A percentile compares a stretch with the other conserved stretches of the same genome.
These are phyloP conservation scores for Gloeostereum incarnatum DNA, from an alignment of 768 basidiomycete genomes.

Conservation along the genomic window DNA sequence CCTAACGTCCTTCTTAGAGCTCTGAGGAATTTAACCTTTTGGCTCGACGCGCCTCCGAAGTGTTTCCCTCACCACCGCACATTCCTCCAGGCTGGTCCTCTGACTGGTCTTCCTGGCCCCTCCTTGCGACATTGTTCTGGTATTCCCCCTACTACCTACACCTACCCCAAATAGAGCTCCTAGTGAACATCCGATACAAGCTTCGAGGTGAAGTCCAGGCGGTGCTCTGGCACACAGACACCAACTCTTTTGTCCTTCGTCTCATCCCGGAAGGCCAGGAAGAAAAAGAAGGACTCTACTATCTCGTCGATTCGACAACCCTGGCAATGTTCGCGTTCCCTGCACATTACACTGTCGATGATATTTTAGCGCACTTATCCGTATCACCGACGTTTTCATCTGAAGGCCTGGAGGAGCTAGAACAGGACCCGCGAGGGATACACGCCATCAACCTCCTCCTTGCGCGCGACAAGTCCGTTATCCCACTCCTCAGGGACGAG, in stretches of 20 bases:
- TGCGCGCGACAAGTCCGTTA: constrained; percentile 19
- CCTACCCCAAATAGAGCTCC: constrained; percentile 25
- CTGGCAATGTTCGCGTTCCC: constrained; percentile 18
- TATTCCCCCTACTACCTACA: constrained; percentile 23
- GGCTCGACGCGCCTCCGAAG: constrained; percentile 11
- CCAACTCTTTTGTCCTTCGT: constrained; percentile 17
- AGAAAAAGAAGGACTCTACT: constrained; percentile 15
- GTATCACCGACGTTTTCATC: constrained; percentile 3
- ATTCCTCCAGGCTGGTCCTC: constrained; percentile 21
- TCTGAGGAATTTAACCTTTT: too few species aligned
- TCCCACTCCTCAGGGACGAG: constrained; percentile 19
- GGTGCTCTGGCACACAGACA: constrained; percentile 13
- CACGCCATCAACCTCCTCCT: constrained; percentile 17
- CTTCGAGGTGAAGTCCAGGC: constrained; percentile 22
- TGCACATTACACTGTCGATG: not conserved
- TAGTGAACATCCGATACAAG: constrained; percentile 20
- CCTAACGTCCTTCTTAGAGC: too few species aligned
- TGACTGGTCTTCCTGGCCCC: constrained; percentile 18
- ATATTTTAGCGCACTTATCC: constrained; percentile 19
- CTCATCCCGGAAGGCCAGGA: constrained; percentile 30
- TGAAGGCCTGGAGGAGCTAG: constrained; percentile 8
- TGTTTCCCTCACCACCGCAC: constrained; percentile 17
- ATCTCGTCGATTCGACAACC: constrained; percentile 28
- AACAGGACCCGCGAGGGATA: constrained; percentile 17
- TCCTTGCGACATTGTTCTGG: constrained; percentile 23